Conservation (phyloP, 345 rosid species). For the Passiflora organensis region DNA sequence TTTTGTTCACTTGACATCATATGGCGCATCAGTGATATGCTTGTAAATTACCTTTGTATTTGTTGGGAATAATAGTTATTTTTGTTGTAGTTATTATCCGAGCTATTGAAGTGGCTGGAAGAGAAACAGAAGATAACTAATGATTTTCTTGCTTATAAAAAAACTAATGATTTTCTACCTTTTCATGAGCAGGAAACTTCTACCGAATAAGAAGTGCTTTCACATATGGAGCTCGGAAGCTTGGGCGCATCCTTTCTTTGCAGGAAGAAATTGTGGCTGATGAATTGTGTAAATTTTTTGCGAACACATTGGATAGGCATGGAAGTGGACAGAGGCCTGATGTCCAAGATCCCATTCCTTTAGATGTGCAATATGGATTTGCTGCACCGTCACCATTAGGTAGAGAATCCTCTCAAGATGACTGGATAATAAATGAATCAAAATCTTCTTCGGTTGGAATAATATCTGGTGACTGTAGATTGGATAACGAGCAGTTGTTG, state of each 20-base stretch:
- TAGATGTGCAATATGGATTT: slow-evolving; percentile 34
- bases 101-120: neutral
- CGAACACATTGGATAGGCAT: slow-evolving; percentile 32
- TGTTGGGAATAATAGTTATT: neutral
- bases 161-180: neutral
- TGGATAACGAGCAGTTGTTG: slow-evolving; percentile 20
- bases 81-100: neutral
- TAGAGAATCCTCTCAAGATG: slow-evolving; percentile 41
- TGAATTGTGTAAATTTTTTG: slow-evolving; percentile 66
- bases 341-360: slow-evolving; percentile 17
- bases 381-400: slow-evolving; percentile 26
- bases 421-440: slow-evolving; percentile 32
- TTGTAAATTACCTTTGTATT: too few species aligned
- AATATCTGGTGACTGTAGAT: slow-evolving; percentile 16
- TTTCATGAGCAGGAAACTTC: slow-evolving; percentile 47
- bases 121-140: neutral
- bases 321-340: slow-evolving; percentile 13
- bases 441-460: slow-evolving; percentile 24
- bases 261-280: slow-evolving; percentile 44
- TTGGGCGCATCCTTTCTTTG: slow-evolving; percentile 53
- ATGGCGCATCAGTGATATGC: too few species aligned
- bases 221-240: slow-evolving; percentile 82
- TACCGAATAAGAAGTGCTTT: slow-evolving; percentile 86
- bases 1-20: too few species aligned
- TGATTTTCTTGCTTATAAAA: neutral